Base-by-base conservation (phyloP, 345 rosid species). In the Diplotaxis tenuifolia region DNA sequence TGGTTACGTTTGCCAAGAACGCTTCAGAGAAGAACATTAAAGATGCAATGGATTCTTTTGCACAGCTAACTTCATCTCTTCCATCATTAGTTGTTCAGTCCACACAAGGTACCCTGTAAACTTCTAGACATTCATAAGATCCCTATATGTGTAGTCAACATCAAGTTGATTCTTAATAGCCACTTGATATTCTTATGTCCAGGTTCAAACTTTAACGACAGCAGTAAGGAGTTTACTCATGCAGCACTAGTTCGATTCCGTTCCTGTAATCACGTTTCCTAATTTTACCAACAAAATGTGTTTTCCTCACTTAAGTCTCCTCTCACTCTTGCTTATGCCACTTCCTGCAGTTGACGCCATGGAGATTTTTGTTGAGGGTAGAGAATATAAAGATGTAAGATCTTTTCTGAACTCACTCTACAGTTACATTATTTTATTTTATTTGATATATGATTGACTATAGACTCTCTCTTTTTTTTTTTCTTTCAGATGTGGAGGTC, bases 51-150 rank as follows among this genome's bases (percentile, higher is more conserved):
- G 75, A 72, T 57, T 85, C 86, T 67, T 86, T 89, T 72, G 75
- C 78, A 42, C 68, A 73, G 38, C 78, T 89, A 75, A 74, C 82
- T 28, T 40, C 61, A 73, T 84, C 85, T 25, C 83, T 79, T 74
- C 94, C 87, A 67, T 91, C 97, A 45, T 73, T 89, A 67, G 74
- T 91, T 76, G 94, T 86, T 59, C 96, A 91, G 78, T 83, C 83
- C 47, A 87, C 97, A 70, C 90, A 82, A 80, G 98, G 97, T 88
- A n/a, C 45, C 45, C 56, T 68, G 2, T 45, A 6, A 27, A 23
- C 40, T 62, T 57, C 38, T 52, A 59, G 29, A 31, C 62, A 49
- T 64, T 27, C 34, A 60, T 70, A 31, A 42, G 31, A 56, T 36
- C 59, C 36, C 21, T 67, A 15, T 42, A 36, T 52, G n/a, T n/a